Base-by-base conservation (phyloP, 192 early-diverging fungal genomes). In the Backusella circina region DNA sequence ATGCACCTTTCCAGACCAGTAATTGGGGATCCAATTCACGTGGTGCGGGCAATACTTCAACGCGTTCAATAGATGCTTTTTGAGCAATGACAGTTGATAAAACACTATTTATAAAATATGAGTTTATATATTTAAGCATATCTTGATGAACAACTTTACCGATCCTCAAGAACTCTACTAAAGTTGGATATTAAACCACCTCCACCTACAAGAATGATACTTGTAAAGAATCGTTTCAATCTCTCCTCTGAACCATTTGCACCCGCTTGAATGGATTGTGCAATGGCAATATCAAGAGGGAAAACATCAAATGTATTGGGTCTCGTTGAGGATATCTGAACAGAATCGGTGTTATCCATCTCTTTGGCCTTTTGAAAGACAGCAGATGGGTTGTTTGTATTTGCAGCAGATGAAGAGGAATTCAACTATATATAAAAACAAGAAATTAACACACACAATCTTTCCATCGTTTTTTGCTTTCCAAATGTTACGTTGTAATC, bases 1-100 rank as follows among this genome's bases (percentile, higher is more conserved):
- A 88, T 0, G 86, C 94, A 18, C 95, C 95, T 77, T 96, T 97
- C 95, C 95, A 97, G 1, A 88, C 92, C 67, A 97, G 75, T 65
- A 96, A 81, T 7, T 92, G 82, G 2, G 94, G 91, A 66, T 97
- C 95, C 32, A 97, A 84, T 61, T 97, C 95, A 12, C 94, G 82
- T 1, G 95, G 94, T 10, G 92, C 88, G 10, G 92, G 89, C 39
- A 96, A 76, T 0, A 95, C 87, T 32, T 93, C 90, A 0, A 88
- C 86, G 15, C 87, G 85, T 70, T 91, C 91, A 51, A 82, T 81
- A 15, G 70, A 78, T 15, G 76, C 65, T 3, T 72, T 73, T 16
- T 78, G 67, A 1, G 85, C 86, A 75, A 86, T 74, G 26, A 77
- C 73, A 5, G 84, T 74, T 15, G 74, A 80, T 67, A 72, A 38